These are phyloP conservation scores for Calonectria henricotiae DNA, from an alignment of 2,329 filamentous ascomycete genomes.

Conservation along the genomic window DNA sequence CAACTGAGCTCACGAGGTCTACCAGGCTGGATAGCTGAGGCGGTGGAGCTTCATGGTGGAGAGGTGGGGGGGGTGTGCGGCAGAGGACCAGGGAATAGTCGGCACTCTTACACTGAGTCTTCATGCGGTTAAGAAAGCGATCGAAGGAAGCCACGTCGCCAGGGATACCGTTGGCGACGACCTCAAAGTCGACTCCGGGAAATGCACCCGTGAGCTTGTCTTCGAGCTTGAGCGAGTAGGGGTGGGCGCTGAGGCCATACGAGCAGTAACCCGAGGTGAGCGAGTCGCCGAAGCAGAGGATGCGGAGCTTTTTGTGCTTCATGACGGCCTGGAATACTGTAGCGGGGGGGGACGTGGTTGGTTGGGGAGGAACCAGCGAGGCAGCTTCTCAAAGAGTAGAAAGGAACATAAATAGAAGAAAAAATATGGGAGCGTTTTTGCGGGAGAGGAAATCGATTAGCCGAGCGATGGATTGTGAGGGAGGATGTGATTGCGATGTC, in stretches of 20 bases:
- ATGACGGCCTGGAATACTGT: slow-evolving; percentile 39
- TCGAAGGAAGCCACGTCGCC: slow-evolving; percentile 66
- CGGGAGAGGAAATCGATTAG: slow-evolving; percentile 5
- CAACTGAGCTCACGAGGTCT: neutral
- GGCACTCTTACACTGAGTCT: slow-evolving; percentile 55
- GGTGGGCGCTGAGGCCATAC: slow-evolving; percentile 63
- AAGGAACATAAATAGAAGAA: neutral
- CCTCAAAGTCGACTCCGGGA: slow-evolving; percentile 60
- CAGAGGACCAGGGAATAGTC: slow-evolving; percentile 1
- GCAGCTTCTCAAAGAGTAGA: neutral
- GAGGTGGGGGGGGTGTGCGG: slow-evolving; percentile 7
- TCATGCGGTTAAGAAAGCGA: slow-evolving; percentile 55
- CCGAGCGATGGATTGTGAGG: neutral
- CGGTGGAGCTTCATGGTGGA: slow-evolving; percentile 25
- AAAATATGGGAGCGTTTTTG: neutral
- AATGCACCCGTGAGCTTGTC: slow-evolving; percentile 66
- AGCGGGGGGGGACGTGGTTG: neutral
- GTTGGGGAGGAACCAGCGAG: neutral
- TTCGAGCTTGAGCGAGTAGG: slow-evolving; percentile 69
- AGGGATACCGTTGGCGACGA: slow-evolving; percentile 67
- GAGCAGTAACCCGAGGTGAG: slow-evolving; percentile 72
- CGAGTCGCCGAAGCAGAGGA: slow-evolving; percentile 78
- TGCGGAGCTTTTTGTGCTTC: slow-evolving; percentile 62
- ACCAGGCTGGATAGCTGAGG: neutral
- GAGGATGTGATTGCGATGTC: slow-evolving; percentile 19